These are phyloP conservation scores for Drechslerella stenobrocha DNA, from an alignment of 2,329 filamentous ascomycete species.

Conservation along the genomic window DNA sequence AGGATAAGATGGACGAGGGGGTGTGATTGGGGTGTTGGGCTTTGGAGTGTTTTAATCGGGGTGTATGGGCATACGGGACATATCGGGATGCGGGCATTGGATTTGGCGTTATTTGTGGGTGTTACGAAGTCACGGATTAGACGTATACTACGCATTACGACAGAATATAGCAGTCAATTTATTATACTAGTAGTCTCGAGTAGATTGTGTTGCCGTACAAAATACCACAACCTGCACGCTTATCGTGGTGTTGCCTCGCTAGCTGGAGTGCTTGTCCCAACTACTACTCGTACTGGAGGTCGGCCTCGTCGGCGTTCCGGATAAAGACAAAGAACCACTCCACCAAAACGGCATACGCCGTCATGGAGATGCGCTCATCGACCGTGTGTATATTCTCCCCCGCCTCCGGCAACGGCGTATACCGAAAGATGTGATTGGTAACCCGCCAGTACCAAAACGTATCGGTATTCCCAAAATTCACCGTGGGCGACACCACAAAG, in stretches of 20 bases:
- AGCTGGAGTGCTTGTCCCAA: not conserved
- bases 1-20: not conserved
- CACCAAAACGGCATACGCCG: slow-evolving; percentile 53
- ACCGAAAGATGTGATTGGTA: slow-evolving; percentile 58
- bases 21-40: slow-evolving; percentile 13
- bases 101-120: too few species aligned
- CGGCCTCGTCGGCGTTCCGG: slow-evolving; percentile 53
- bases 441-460: slow-evolving; percentile 60
- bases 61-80: too few species aligned
- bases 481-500: slow-evolving; percentile 61
- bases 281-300: slow-evolving; percentile 9
- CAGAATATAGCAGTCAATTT: too few species aligned
- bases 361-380: slow-evolving; percentile 54
- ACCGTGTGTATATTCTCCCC: slow-evolving; percentile 55
- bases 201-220: slow-evolving; percentile 8
- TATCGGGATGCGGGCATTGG: too few species aligned
- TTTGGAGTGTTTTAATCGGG: too few species aligned
- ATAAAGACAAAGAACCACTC: slow-evolving; percentile 54
- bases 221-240: slow-evolving; percentile 9
- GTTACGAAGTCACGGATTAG: too few species aligned
- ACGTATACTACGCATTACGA: too few species aligned
- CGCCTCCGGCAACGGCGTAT: slow-evolving; percentile 53
- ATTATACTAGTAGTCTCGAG: too few species aligned
- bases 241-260: slow-evolving; percentile 2
- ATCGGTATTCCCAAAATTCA: slow-evolving; percentile 62